phyloP scores from a whole-genome alignment of 495 filamentous ascomycete genomes.

The Lindgomyces ingoldianus region DNA sequence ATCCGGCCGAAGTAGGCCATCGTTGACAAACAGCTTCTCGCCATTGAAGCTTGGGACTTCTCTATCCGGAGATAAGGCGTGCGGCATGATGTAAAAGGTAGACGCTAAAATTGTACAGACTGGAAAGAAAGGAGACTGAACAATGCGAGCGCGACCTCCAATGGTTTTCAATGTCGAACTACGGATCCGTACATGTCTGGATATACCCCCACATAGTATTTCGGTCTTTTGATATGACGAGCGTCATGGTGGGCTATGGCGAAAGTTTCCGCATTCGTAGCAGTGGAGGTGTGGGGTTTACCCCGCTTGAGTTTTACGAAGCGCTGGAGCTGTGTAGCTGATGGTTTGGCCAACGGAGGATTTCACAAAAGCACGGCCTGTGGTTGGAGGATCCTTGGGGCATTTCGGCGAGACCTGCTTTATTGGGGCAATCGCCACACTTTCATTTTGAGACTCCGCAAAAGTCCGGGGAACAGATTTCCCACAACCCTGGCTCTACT shows the following conservation, averaged over 20 bases:
- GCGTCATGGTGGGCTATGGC: no score
- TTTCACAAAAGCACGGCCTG: background rate
- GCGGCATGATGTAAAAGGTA: slow-evolving; percentile 15
- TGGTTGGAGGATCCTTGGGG: background rate
- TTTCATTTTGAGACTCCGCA: background rate
- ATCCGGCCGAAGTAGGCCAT: slow-evolving; percentile 54
- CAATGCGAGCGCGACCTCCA: no score
- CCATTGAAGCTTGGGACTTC: slow-evolving; percentile 18
- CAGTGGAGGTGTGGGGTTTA: no score
- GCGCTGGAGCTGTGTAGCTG: background rate
- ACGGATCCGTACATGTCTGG: no score
- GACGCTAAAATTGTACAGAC: no score
- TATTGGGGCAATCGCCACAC: background rate
- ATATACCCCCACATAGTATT: no score
- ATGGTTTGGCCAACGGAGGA: background rate
- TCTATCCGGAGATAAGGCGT: slow-evolving; percentile 15
- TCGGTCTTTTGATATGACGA: no score
- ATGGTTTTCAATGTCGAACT: no score
- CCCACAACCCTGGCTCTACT: slow-evolving; percentile 1
- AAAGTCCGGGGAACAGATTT: background rate
- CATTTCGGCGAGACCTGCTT: background rate
- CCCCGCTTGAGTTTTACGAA: no score
- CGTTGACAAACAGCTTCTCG: slow-evolving; percentile 49
- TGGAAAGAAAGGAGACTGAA: no score
- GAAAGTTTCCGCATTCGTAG: background rate